These are phyloP conservation scores for Stellera chamaejasme DNA, from an alignment of 345 rosid genomes.

Conservation along the genomic window DNA sequence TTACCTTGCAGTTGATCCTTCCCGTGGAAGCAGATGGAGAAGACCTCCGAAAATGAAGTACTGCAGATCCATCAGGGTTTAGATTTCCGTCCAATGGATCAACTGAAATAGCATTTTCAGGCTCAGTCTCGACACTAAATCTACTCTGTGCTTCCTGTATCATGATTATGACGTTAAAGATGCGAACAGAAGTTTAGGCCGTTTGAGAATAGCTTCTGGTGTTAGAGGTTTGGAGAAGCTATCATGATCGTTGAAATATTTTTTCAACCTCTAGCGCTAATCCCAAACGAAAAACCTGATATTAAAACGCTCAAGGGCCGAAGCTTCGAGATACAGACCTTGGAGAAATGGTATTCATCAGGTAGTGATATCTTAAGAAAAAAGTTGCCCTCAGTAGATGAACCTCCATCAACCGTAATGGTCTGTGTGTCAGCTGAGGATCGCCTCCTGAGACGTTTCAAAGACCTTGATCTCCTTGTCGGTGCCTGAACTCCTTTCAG, in stretches of 20 bases:
- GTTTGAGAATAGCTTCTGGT: too few species aligned
- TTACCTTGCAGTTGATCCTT: conserved; percentile 81
- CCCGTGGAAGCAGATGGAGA: conserved; percentile 44
- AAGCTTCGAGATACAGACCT: conserved; percentile 24
- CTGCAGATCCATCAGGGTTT: conserved; percentile 59
- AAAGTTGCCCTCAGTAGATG: conserved; percentile 59
- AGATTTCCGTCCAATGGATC: conserved; percentile 68
- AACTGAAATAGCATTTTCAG: conserved; percentile 44
- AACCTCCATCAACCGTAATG: conserved; percentile 41
- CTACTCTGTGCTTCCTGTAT: conserved; percentile 80
- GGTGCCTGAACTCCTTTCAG: conserved; percentile 84
- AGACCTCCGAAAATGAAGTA: conserved; percentile 49
- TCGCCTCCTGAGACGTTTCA: conserved; percentile 67
- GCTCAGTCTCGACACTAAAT: conserved; percentile 62
- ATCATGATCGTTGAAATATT: too few species aligned
- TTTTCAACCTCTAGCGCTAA: too few species aligned
- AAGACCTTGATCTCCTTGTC: conserved; percentile 42
- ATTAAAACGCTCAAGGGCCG: neutral
- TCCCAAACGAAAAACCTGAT: neutral
- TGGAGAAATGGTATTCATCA: conserved; percentile 80
- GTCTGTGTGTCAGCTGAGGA: conserved; percentile 60
- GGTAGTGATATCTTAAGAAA: conserved; percentile 61
- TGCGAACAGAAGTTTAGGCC: neutral
- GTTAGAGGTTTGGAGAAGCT: too few species aligned
- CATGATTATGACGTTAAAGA: neutral